Evolutionary conservation across 2,329 filamentous ascomycete genomes (phyloP), one percentile per base, ranked within the genome.

Genomic region (Teratosphaeria nubilosa): DNA sequence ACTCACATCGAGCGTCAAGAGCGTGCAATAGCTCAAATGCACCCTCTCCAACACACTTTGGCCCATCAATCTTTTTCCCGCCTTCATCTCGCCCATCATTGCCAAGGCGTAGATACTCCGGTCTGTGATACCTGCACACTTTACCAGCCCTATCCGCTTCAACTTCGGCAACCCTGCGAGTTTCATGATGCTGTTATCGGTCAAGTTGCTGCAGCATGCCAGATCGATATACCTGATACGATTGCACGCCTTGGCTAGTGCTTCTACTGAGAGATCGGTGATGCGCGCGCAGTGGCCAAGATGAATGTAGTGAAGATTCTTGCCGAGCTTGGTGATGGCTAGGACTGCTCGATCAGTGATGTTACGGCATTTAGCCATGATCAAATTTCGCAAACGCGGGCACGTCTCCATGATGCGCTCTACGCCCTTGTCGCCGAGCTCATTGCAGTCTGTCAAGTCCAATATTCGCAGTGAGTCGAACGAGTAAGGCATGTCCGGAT

Each of bases 211-310:
- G 74, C 94, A 99, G 76, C 94, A 97, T n/a, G 94, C 94, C 51
- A 99, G 78, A 70, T 99, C 94, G 63, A 99, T 99, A 72, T 99
- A 99, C 57, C 94, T 84, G 64, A 99, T 97, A 25, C 94, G 85
- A 68, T 92, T 97, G 78, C 94, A 99, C 56, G 79, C 80, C 64
- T 87, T 86, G 45, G 96, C 90, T 32, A 99, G 80, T 57, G 85
- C 86, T 66, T 88, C 88, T 20, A 99, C 90, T 1, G 90, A 91
- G 37, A 85, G 81, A 69, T 99, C 94, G 0, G 92, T 96, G 69
- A 99, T 91, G 53, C 91, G 85, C 30, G 84, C 84, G 73, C 94
- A 99, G 72, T 99, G 94, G 10, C 94, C 94, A 1, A 99, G 80
- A 69, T 99, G 94, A 56, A 99, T 86, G 72, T 96, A 97, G 73